Base-by-base conservation (phyloP, 1,284 basidiomycete genomes). In the Rhizoctonia solani region DNA sequence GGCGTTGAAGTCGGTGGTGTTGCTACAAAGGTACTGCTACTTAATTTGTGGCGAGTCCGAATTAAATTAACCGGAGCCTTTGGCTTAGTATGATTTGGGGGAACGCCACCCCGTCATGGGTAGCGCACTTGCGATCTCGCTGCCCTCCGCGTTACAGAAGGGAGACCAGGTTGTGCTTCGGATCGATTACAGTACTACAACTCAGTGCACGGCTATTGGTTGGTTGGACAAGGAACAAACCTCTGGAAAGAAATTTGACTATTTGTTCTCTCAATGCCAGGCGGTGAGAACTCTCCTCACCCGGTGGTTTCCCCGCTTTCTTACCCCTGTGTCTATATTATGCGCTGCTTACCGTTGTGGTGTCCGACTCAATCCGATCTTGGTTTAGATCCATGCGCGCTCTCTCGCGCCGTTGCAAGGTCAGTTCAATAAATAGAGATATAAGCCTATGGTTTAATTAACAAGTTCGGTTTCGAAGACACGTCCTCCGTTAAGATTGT, bases 201-300 rank as follows among this genome's bases (percentile, higher is more conserved):
- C 85, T 67, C 80, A 87, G 32, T 90, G 88, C 75, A 91, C 87
- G 11, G 93, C 95, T 0, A 80, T 99, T n/a, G 95, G 96, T 69
- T 99, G 95, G 94, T 83, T 98, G 32, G 86, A 85, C 39, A 90
- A 93, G 72, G 87, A 90, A 87, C 95, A 98, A 78, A 98, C 95
- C 0, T 91, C 93, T 69, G 90, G 90, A 23, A 92, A 93, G 74
- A 80, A 81, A 66, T 88, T 91, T 77, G 91, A 93, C 0, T 98
- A 92, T 79, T 80, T 98, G 39, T 98, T 97, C 81, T 95, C 92
- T 68, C 95, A 98, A 77, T 93, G 90, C 75, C 95, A 98, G 76
- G 93, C 95, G 14, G 75, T 75, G 34, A 50, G 73, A 14, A 21
- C 32, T 21, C 41, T 30, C 14, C 41, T 70, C 30, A 1, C 72